Base-by-base conservation (phyloP, 1,139 yeast genomes). In the Wickerhamomyces sp. region DNA sequence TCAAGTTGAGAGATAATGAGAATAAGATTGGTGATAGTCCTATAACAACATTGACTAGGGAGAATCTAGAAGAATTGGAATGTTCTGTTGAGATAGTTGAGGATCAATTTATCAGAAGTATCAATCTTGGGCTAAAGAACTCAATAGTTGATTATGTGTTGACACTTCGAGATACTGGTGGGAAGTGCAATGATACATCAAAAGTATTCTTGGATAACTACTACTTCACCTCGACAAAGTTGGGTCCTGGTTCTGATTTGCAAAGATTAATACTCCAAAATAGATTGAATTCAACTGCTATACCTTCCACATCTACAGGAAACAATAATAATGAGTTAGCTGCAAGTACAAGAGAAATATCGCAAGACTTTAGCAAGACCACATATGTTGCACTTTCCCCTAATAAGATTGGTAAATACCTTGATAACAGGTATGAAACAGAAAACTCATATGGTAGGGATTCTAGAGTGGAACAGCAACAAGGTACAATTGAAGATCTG, bases 51-150 rank as follows among this genome's bases (percentile, higher is more conserved):
- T 59, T 75, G 23, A 61, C 73, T 4, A 65, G 64, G 45, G 85
- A 80, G 54, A 67, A 67, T 41, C 56, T 79, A 34, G 84, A 79
- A 55, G 79, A 76, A 49, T 60, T 71, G 42, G 68, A 68, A 33
- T 69, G 75, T 53, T 72, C 76, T 39, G 65, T 76, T 23, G 75
- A 71, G 43, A 75, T 79, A 29, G 74, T 76, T 9, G 75, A 74
- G 49, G 71, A 68, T 34, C 85, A 80, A 55, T 68, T 72, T 43
- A 63, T 68, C 8, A 66, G 79, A 44, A 67, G 81, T 0, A 71
- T 79, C 18, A 65, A 69, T 35, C 67, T 61, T 23, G 72, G 72
- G 10, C 65, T 80, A 50, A 74, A 68, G 48, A 72, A 69, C 14
- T 59, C 79, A 1, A 58, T 78, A 9, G 57, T 64, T 18, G 79